Conservation (phyloP, 2,329 filamentous ascomycete species). For the Pseudogymnoascus sp. region DNA sequence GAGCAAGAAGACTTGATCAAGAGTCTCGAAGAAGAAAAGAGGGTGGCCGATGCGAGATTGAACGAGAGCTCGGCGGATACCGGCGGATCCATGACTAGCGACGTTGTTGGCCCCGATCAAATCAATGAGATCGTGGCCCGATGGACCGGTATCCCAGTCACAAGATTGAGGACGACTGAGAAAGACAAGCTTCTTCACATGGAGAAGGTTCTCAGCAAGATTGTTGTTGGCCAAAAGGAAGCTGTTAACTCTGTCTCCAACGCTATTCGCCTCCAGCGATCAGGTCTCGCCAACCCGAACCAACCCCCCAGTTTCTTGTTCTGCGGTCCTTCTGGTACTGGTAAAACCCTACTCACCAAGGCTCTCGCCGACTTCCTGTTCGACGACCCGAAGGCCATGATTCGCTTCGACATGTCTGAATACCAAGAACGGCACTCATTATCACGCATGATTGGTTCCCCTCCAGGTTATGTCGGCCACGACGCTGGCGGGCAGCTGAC, state of each 20-base stretch:
- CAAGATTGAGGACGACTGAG: constrained; percentile 84
- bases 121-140: constrained; percentile 97
- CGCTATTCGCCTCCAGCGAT: constrained; percentile 89
- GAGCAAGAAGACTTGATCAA: constrained; percentile 78
- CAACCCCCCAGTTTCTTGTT: constrained; percentile 97
- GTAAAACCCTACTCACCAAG: constrained; percentile 95
- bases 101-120: constrained; percentile 91
- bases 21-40: constrained; percentile 71
- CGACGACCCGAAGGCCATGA: constrained; percentile 95
- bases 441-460: constrained; percentile 94
- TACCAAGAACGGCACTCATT: constrained; percentile 96
- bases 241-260: constrained; percentile 90
- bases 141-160: constrained; percentile 98
- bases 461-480: constrained; percentile 93
- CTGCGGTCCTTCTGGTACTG: constrained; percentile 95
- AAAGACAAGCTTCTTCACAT: constrained; percentile 98
- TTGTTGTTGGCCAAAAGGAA: constrained; percentile 91
- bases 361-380: constrained; percentile 96
- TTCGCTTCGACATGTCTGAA: constrained; percentile 98
- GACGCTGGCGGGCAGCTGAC: constrained; percentile 94
- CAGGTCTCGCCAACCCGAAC: constrained; percentile 90
- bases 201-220: constrained; percentile 75
- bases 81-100: constrained; percentile 71
- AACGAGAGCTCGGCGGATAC: constrained; percentile 46
- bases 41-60: constrained; percentile 65